phyloP scores from a whole-genome alignment of 2,329 filamentous ascomycete genomes.

The Pochonia chlamydosporia region DNA sequence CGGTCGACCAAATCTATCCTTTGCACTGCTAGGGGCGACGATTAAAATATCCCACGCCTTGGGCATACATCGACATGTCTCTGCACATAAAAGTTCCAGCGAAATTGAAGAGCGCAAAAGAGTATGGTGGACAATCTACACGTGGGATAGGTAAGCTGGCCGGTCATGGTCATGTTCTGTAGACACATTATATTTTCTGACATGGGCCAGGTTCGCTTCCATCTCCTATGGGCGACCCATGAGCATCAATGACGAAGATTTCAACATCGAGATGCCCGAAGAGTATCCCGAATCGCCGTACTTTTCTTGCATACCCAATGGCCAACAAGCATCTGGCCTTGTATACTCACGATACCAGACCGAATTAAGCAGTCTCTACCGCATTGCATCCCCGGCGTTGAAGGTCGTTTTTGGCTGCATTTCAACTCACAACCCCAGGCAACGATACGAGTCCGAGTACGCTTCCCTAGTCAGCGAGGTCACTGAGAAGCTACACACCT shows the following conservation, averaged over 20 bases:
- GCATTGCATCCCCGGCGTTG: slow-evolving; percentile 23
- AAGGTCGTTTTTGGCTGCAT: slow-evolving; percentile 19
- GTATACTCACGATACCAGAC: slow-evolving; percentile 19
- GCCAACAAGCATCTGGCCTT: neutral
- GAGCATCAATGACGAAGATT: slow-evolving; percentile 35
- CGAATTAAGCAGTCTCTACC: slow-evolving; percentile 22
- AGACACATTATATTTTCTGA: neutral
- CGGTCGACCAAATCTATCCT: slow-evolving; percentile 32
- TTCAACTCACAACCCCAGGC: neutral
- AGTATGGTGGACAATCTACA: slow-evolving; percentile 36
- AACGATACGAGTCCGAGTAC: slow-evolving; percentile 3
- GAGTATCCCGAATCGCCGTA: slow-evolving; percentile 25
- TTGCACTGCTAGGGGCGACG: slow-evolving; percentile 28
- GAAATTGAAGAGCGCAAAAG: slow-evolving; percentile 29
- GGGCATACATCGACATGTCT: slow-evolving; percentile 9
- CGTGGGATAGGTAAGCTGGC: slow-evolving; percentile 31
- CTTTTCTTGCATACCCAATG: slow-evolving; percentile 13
- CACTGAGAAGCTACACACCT: neutral
- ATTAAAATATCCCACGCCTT: slow-evolving; percentile 18
- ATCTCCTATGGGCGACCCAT: slow-evolving; percentile 34
- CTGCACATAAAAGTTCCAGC: slow-evolving; percentile 15
- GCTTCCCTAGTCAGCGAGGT: slow-evolving; percentile 1
- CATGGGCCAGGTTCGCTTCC: slow-evolving; percentile 16
- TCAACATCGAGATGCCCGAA: slow-evolving; percentile 26
- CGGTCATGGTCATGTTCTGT: neutral